A percentile compares a stretch with the other conserved stretches of the same genome.
These are phyloP conservation scores for Fusarium sp. DNA, from an alignment of 2,329 filamentous ascomycete species.

Conservation along the genomic window DNA sequence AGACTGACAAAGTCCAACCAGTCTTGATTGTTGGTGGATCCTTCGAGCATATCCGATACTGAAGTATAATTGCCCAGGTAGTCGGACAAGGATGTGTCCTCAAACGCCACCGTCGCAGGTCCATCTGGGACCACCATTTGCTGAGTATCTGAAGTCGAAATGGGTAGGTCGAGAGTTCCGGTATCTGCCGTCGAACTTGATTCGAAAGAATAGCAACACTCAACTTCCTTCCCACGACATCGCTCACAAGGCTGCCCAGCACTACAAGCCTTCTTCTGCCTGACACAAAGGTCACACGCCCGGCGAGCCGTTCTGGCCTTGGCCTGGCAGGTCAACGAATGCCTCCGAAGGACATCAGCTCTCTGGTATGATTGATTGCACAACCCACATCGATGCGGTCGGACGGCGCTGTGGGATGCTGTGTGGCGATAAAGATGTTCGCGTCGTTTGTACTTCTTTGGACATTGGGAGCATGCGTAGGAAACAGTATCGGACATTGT, in stretches of 20 bases:
- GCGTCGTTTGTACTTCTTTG: slow-evolving; percentile 1
- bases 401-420: neutral
- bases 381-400: neutral
- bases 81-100: neutral
- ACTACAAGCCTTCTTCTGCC: slow-evolving; percentile 5
- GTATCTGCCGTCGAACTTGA: no score
- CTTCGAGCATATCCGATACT: neutral
- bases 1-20: slow-evolving; percentile 5
- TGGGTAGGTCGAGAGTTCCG: no score
- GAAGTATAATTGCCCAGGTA: slow-evolving; percentile 8
- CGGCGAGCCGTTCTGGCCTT: neutral
- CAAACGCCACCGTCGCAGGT: neutral
- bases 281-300: neutral
- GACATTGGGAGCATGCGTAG: neutral
- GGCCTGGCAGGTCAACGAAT: neutral
- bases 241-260: neutral
- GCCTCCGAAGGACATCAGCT: neutral
- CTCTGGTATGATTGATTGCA: slow-evolving; percentile 1
- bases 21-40: neutral
- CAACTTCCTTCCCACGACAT: neutral
- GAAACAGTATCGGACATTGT: no score
- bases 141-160: no score
- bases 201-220: neutral
- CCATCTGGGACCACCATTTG: accelerated
- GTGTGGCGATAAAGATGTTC: slow-evolving; percentile 3